phyloP scores from a whole-genome alignment of 164 flowering plant species.

The Vitis labrusca region DNA sequence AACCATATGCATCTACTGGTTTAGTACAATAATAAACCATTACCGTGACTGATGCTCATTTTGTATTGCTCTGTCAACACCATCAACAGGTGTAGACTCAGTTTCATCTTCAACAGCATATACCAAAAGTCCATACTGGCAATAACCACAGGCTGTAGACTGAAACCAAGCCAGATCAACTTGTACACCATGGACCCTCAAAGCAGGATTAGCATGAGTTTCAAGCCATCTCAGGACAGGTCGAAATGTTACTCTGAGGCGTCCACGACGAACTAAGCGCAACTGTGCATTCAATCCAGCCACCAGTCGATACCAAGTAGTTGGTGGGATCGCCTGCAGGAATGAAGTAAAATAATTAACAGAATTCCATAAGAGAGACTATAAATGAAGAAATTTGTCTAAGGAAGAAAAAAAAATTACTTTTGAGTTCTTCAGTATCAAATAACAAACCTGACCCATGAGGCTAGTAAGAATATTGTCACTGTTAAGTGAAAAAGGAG shows the following conservation, averaged over 20 bases:
- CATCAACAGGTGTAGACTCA: constrained; percentile 16
- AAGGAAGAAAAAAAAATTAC: neutral
- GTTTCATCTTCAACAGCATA: constrained; percentile 54
- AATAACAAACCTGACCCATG: constrained; percentile 78
- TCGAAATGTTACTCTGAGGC: constrained; percentile 54
- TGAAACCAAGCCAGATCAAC: constrained; percentile 87
- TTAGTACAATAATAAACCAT: neutral
- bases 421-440: neutral
- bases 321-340: constrained; percentile 79
- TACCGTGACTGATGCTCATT: constrained; percentile 35
- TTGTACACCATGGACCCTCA: constrained; percentile 62
- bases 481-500: constrained; percentile 89
- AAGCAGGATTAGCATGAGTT: constrained; percentile 84
- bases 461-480: constrained; percentile 91
- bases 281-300: constrained; percentile 96
- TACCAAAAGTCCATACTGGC: constrained; percentile 81
- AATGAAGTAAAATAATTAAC: neutral
- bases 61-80: constrained; percentile 20
- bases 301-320: constrained; percentile 88
- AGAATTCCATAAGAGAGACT: neutral
- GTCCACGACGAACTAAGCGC: constrained; percentile 84
- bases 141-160: constrained; percentile 69
- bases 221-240: constrained; percentile 84
- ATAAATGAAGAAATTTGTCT: no score
- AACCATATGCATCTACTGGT: no score